These are phyloP conservation scores for Phellinidium pouzarii DNA, from an alignment of 1,284 basidiomycete species.

Conservation along the genomic window DNA sequence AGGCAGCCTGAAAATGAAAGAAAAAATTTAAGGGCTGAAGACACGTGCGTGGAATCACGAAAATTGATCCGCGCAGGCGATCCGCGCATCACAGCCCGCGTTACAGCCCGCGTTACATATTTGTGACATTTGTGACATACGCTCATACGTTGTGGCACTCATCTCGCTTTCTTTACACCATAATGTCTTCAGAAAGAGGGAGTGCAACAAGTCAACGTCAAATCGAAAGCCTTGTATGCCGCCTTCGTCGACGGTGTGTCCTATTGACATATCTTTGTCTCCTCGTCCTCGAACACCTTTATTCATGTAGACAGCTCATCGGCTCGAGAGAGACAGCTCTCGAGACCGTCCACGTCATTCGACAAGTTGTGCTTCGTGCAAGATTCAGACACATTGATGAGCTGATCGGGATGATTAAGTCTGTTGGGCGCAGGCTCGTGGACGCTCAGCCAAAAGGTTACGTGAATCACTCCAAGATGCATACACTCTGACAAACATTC, in stretches of 20 bases:
- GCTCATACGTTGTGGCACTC: too few species aligned
- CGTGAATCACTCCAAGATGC: not conserved
- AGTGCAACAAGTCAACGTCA: conserved; percentile 39
- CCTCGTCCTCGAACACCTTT: conserved; percentile 17
- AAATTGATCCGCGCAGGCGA: too few species aligned
- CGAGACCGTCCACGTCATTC: conserved; percentile 82
- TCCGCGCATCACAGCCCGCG: too few species aligned
- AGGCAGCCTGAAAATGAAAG: too few species aligned
- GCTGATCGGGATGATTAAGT: conserved; percentile 74
- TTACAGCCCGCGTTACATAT: too few species aligned
- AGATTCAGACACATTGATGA: conserved; percentile 86
- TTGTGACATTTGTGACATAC: too few species aligned
- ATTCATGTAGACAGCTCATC: conserved; percentile 64
- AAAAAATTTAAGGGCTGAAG: too few species aligned
- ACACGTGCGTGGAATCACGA: too few species aligned
- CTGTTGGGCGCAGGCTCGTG: conserved; percentile 73
- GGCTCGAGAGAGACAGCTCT: conserved; percentile 85
- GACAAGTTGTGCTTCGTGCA: conserved; percentile 84
- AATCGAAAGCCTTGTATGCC: conserved; percentile 62
- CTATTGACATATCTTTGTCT: conserved; percentile 10
- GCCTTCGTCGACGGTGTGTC: conserved; percentile 60
- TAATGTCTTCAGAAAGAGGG: conserved; percentile 8
- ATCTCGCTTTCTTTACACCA: not conserved
- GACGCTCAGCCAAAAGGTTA: conserved; percentile 93
- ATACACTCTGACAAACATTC: not conserved